Evolutionary conservation across 2,329 filamentous ascomycete species (phyloP).

Genomic region (Calonectria crousiana): DNA sequence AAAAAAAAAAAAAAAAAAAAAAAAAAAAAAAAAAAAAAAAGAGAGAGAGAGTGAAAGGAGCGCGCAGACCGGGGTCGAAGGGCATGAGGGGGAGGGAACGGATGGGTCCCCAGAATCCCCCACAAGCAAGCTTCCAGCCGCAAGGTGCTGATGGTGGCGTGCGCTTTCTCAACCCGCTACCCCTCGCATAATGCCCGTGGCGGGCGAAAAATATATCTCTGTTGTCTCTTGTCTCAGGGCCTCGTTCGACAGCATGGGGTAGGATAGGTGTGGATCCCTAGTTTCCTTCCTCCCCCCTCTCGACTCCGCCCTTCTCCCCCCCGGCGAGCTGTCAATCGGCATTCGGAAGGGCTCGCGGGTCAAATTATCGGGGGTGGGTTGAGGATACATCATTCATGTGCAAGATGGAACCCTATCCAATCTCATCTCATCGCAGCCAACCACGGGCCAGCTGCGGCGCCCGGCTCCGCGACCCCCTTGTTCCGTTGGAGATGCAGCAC

Average conservation of each 20-base stretch:
- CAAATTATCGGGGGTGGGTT: background rate
- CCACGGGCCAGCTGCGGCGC: constrained; percentile 19
- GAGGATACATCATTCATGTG: background rate
- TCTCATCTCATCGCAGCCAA: constrained; percentile 20
- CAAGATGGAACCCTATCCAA: constrained; percentile 8
- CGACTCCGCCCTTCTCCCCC: background rate
- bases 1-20: too few relatives aligned
- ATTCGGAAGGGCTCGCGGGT: background rate
- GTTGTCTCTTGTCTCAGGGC: constrained; percentile 33
- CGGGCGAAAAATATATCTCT: constrained; percentile 2
- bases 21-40: too few relatives aligned
- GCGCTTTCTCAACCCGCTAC: background rate
- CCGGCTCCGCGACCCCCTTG: constrained; percentile 14
- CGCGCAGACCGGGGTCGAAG: background rate
- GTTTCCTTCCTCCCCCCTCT: background rate
- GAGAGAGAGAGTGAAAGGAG: background rate
- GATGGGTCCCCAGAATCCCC: background rate
- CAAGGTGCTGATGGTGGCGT: background rate
- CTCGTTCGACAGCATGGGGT: constrained; percentile 8
- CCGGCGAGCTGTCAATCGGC: constrained; percentile 37
- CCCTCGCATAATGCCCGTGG: background rate
- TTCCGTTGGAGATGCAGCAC: background rate
- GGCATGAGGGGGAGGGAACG: background rate
- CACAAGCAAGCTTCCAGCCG: background rate
- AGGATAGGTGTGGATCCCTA: background rate